Conservation (phyloP, 2,329 filamentous ascomycete species). For the Tolypocladium ovalisporum region DNA sequence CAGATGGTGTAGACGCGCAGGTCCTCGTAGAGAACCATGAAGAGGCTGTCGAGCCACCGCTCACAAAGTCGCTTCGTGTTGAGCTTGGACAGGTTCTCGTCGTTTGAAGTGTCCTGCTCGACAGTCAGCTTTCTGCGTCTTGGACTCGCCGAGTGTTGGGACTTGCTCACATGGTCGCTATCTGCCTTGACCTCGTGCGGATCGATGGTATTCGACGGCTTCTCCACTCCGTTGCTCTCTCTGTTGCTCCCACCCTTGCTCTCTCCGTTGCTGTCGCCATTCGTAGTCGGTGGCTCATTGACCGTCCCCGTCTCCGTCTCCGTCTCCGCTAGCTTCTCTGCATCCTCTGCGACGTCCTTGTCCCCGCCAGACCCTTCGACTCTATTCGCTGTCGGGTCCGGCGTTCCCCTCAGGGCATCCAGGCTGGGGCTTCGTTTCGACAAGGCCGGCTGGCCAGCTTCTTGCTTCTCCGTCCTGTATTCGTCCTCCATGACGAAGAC, state of each 20-base stretch:
- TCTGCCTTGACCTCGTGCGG: slow-evolving; percentile 69
- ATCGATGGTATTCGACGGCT: slow-evolving; percentile 67
- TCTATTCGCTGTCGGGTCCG: slow-evolving; percentile 42
- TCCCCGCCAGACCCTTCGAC: slow-evolving; percentile 22
- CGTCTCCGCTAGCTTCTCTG: background rate
- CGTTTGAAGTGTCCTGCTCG: slow-evolving; percentile 47
- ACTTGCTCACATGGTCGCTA: slow-evolving; percentile 50
- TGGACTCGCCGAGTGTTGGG: background rate
- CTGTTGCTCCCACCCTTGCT: slow-evolving; percentile 26
- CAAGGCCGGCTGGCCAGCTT: slow-evolving; percentile 34
- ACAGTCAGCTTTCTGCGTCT: slow-evolving; percentile 9
- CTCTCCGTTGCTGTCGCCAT: slow-evolving; percentile 16
- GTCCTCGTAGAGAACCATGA: slow-evolving; percentile 99
- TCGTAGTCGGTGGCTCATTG: slow-evolving; percentile 1
- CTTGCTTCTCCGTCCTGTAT: slow-evolving; percentile 79
- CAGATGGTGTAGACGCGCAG: slow-evolving; percentile 98
- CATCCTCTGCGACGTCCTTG: background rate
- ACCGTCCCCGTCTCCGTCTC: background rate
- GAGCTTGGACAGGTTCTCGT: slow-evolving; percentile 75
- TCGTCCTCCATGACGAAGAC: slow-evolving; percentile 99
- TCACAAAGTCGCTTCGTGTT: slow-evolving; percentile 97
- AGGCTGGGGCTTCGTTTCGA: slow-evolving; percentile 66
- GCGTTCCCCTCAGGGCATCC: slow-evolving; percentile 63
- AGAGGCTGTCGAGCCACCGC: slow-evolving; percentile 94
- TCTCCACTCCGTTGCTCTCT: slow-evolving; percentile 47